Base-by-base conservation (phyloP, 306 rosid species). In the Vigna reflexopilosa region DNA sequence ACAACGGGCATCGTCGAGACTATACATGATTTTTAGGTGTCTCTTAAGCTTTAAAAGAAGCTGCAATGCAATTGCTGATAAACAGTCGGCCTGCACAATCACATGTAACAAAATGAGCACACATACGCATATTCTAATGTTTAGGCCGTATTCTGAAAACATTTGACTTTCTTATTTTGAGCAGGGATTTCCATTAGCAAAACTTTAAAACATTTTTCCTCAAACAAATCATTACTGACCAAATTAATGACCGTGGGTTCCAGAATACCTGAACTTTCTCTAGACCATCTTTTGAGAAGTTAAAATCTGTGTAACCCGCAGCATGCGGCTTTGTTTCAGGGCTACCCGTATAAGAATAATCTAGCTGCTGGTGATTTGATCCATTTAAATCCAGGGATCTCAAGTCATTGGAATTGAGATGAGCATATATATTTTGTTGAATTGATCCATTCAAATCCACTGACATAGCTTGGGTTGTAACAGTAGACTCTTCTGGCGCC, bases 31-130 rank as follows among this genome's bases (percentile, higher is more conserved):
- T 83, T 96, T 96, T 22, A 96, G 91, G 82, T 96, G 97, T 77
- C 98, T 96, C 88, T 96, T 96, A 50, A 96, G 88, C 87, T 89
- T 96, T 86, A 96, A 79, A 76, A 96, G 98, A 81, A 96, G 96
- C 86, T 96, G 99, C 89, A 96, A 74, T 9, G 97, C 91, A 80
- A 85, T 83, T 20, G 97, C 98, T 0, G 91, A 83, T 47, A 93
- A 83, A 81, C 98, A 93, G 80, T 88, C 97, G 5, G 79, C 90
- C 98, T 95, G 38, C 38, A 36, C 42, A 36, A 36, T 89, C 80
- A 79, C 77, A 45, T 16, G 67, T 47, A 65, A 66, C 69, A 63
- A 67, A 62, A 67, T 34, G 42, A 50, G 32, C 0, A 14, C 5
- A 70, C 48, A 71, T 10, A 68, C 7, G 66, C 52, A 68, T 61